A percentile compares a stretch with the other conserved stretches of the same genome.
Evolutionary conservation across 73 alveolate species (phyloP).

Genomic region (Tetrahymena malaccensis): DNA sequence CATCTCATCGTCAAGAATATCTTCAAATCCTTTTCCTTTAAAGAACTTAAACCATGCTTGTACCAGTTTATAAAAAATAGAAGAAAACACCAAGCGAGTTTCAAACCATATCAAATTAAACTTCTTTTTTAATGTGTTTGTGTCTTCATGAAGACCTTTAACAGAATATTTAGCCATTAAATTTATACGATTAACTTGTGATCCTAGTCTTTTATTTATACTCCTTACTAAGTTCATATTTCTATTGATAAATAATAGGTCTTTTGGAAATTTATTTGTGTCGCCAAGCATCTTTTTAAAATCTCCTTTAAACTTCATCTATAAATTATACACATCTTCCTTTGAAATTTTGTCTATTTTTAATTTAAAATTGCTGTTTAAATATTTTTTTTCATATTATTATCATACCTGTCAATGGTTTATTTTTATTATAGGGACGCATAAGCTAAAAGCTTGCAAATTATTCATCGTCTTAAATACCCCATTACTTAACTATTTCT

Average conservation of each 20-base stretch:
- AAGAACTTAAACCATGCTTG: slow-evolving; percentile 8
- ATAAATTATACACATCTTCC: slow-evolving; percentile 12
- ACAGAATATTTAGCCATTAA: slow-evolving; percentile 34
- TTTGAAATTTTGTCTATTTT: not conserved
- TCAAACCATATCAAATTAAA: slow-evolving; percentile 18
- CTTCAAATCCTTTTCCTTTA: slow-evolving; percentile 19
- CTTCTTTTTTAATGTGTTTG: slow-evolving; percentile 3
- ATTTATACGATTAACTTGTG: slow-evolving; percentile 27
- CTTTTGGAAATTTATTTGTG: slow-evolving; percentile 34
- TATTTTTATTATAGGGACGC: slow-evolving; percentile 22
- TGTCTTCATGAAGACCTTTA: slow-evolving; percentile 6
- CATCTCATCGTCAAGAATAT: slow-evolving; percentile 9
- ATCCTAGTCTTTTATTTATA: slow-evolving; percentile 28
- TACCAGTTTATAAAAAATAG: not conserved
- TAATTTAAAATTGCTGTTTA: not conserved
- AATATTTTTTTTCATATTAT: not conserved
- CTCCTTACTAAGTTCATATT: slow-evolving; percentile 39
- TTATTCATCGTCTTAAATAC: slow-evolving; percentile 30
- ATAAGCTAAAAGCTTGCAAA: slow-evolving; percentile 36
- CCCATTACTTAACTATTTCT: slow-evolving; percentile 26
- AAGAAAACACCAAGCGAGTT: slow-evolving; percentile 16
- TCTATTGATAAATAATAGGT: slow-evolving; percentile 27
- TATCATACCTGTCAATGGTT: slow-evolving; percentile 9
- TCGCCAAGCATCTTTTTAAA: slow-evolving; percentile 31
- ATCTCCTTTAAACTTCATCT: slow-evolving; percentile 32